Conservation (phyloP, 2,329 filamentous ascomycete genomes). For the Purpureocillium takamizusanense region DNA sequence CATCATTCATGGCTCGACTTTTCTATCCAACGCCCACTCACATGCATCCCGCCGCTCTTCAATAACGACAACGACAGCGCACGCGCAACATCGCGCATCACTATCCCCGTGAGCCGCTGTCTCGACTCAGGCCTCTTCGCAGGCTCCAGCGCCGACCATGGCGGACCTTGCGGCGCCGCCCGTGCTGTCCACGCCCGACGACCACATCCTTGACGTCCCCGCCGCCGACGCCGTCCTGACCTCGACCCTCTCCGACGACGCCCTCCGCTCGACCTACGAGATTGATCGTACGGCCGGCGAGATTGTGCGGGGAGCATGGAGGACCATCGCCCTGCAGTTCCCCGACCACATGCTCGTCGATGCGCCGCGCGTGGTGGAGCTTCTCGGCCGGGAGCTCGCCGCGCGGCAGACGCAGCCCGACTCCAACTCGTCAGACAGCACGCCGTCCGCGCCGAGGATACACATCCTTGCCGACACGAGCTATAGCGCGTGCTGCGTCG, state of each 20-base stretch:
- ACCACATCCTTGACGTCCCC: constrained; percentile 46
- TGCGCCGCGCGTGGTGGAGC: constrained; percentile 68
- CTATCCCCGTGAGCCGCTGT: no score
- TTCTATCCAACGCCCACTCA: no score
- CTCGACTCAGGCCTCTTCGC: no score
- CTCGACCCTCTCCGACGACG: constrained; percentile 46
- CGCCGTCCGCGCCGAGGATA: constrained; percentile 33
- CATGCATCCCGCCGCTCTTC: no score
- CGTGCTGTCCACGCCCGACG: constrained; percentile 55
- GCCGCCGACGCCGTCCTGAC: constrained; percentile 24
- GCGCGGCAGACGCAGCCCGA: no score
- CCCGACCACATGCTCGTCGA: constrained; percentile 88
- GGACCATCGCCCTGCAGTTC: constrained; percentile 83
- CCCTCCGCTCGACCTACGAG: constrained; percentile 73
- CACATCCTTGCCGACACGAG: constrained; percentile 93
- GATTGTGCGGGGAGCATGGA: constrained; percentile 63
- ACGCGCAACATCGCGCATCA: no score
- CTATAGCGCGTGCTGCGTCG: constrained; percentile 93
- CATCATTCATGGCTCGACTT: no score
- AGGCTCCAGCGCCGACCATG: constrained; percentile 22
- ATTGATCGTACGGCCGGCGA: constrained; percentile 70
- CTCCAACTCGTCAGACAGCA: no score
- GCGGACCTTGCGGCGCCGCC: constrained; percentile 43
- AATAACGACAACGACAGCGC: no score
- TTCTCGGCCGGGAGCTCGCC: constrained; percentile 24